Percentiles rank a stretch among this genome's conserved stretches.
Evolutionary conservation across 2,329 filamentous ascomycete species (phyloP).

Genomic region (Aurifilum marmelostoma): DNA sequence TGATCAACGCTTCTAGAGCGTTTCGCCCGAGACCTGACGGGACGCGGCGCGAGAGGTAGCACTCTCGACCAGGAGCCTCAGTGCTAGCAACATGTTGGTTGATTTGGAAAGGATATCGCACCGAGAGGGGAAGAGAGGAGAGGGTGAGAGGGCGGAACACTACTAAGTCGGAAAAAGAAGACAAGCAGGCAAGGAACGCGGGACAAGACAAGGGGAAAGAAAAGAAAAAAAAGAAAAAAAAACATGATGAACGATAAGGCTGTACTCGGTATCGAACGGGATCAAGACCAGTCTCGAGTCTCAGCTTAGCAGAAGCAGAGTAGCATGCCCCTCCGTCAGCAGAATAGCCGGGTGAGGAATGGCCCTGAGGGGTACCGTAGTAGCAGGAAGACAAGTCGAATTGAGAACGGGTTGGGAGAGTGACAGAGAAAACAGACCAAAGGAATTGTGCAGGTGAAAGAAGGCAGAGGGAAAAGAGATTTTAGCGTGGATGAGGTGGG

Average conservation of each 20-base stretch:
- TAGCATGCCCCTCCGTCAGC: slow-evolving; percentile 1
- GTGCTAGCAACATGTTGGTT: neutral
- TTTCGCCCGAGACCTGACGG: slow-evolving; percentile 19
- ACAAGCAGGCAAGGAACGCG: neutral
- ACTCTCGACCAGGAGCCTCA: neutral
- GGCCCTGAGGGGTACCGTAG: neutral
- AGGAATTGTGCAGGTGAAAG: slow-evolving; percentile 6
- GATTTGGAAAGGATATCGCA: neutral
- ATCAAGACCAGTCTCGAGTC: neutral
- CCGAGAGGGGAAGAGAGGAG: neutral
- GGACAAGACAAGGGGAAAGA: neutral
- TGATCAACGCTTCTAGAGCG: slow-evolving; percentile 18
- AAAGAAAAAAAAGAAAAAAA: neutral
- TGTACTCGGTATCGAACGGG: neutral
- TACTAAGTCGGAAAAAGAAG: neutral
- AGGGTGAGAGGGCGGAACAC: neutral
- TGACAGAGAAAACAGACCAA: neutral
- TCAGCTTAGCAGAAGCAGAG: neutral
- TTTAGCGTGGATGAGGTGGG: slow-evolving; percentile 2
- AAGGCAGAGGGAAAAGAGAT: slow-evolving; percentile 1
- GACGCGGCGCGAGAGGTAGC: neutral
- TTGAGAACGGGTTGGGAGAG: neutral
- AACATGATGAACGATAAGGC: neutral
- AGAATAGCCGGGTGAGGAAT: neutral
- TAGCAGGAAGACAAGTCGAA: neutral